phyloP scores from a whole-genome alignment of 805 yeast genomes.

The Saccharomyces jurei region DNA sequence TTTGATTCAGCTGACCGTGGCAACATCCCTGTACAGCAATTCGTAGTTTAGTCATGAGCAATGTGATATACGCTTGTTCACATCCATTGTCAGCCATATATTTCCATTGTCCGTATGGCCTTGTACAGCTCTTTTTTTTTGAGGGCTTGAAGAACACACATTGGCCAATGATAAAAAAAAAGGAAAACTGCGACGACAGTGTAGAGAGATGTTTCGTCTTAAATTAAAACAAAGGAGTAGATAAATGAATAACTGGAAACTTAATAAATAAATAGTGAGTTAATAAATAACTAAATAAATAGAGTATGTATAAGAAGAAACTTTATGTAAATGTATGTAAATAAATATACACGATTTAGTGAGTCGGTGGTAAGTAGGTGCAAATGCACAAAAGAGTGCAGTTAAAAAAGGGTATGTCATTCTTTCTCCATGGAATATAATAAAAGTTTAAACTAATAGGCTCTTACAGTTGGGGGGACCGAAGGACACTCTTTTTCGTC shows the following conservation, averaged over 20 bases:
- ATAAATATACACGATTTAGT: not conserved
- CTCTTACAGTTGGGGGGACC: constrained; percentile 95
- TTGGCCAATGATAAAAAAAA: not conserved
- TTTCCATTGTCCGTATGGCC: not conserved
- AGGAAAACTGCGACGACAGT: not conserved
- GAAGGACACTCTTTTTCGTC: constrained; percentile 90
- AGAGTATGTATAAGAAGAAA: not conserved
- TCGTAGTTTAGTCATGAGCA: constrained; percentile 15
- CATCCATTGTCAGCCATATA: not conserved
- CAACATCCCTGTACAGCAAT: constrained; percentile 86
- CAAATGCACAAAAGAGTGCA: not conserved
- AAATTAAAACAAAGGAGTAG: no score
- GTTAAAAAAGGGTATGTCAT: not conserved
- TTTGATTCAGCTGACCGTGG: constrained; percentile 65
- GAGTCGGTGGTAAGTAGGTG: not conserved
- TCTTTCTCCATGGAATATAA: not conserved
- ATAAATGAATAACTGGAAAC: not conserved
- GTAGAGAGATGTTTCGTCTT: no score
- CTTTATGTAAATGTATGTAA: not conserved
- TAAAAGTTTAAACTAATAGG: constrained; percentile 46
- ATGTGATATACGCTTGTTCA: not conserved
- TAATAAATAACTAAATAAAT: not conserved
- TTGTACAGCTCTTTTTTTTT: not conserved
- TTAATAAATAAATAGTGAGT: constrained; percentile 2
- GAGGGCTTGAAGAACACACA: not conserved